A percentile compares a stretch with the other conserved stretches of the same genome.
Evolutionary conservation across 768 basidiomycete species (phyloP).

Genomic region (Zangia roseola): DNA sequence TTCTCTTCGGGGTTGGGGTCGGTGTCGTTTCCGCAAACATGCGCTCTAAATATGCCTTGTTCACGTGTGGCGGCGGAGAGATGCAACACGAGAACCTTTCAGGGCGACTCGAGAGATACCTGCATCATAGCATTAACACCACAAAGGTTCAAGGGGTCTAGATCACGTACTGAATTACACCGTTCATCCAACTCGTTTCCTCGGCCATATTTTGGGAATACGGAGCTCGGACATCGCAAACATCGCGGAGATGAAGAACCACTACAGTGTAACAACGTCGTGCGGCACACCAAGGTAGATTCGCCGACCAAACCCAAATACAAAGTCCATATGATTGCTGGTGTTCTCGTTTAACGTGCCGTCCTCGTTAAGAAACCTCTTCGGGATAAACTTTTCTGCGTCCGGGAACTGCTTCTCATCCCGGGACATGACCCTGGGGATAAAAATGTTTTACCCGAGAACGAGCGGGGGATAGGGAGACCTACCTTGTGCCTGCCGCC

Average conservation of each 20-base stretch:
- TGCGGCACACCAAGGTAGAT: not conserved
- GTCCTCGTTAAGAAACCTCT: slow-evolving; percentile 8
- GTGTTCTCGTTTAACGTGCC: slow-evolving; percentile 8
- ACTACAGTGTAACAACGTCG: too few species aligned
- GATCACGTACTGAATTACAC: too few species aligned
- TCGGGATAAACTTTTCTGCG: slow-evolving; percentile 4
- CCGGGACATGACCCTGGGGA: slow-evolving; percentile 6
- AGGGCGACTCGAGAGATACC: too few species aligned
- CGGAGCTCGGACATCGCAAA: not conserved
- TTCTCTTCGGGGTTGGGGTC: too few species aligned
- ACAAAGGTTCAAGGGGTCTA: too few species aligned
- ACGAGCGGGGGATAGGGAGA: not conserved
- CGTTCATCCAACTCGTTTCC: too few species aligned
- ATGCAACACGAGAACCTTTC: too few species aligned
- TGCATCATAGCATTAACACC: too few species aligned
- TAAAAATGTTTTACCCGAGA: not conserved
- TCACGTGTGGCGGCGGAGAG: too few species aligned
- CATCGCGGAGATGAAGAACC: not conserved
- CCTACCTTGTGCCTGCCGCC: slow-evolving; percentile 13
- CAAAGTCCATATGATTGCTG: slow-evolving; percentile 5
- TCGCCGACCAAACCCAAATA: slow-evolving; percentile 15
- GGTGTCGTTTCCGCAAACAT: too few species aligned
- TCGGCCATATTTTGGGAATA: not conserved
- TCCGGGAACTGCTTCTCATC: slow-evolving; percentile 6
- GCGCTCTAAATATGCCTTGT: too few species aligned